Percentiles rank a stretch among this genome's conserved stretches.
Conservation (phyloP, 768 basidiomycete genomes). For the Hygrophorus pudorinus region DNA sequence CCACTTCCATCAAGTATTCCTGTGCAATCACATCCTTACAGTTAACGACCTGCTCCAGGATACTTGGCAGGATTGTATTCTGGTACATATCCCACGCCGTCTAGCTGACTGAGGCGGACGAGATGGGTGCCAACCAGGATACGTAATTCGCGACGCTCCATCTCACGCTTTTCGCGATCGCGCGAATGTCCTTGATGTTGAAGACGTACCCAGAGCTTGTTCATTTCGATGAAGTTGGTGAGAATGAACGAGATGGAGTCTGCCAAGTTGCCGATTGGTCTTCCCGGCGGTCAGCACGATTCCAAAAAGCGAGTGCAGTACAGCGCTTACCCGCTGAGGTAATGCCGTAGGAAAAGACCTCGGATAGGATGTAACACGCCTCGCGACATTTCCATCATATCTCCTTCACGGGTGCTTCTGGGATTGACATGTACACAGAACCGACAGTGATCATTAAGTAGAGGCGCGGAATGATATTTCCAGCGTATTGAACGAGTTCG, state of each 20-base stretch:
- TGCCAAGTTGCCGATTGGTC: conserved; percentile 81
- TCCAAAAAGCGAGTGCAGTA: too few relatives aligned
- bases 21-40: conserved; percentile 99
- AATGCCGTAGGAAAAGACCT: conserved; percentile 91
- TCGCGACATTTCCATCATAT: conserved; percentile 99
- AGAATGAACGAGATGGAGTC: conserved; percentile 95
- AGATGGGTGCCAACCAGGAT: conserved; percentile 98
- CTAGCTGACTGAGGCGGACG: conserved; percentile 88
- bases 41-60: conserved; percentile 94
- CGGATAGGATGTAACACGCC: conserved; percentile 97
- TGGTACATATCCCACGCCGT: conserved; percentile 95
- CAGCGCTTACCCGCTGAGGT: conserved; percentile 91
- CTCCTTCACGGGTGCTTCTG: conserved; percentile 97
- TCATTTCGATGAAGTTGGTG: conserved; percentile 99
- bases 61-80: conserved; percentile 75
- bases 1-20: conserved; percentile 99
- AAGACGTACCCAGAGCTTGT: conserved; percentile 98
- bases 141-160: conserved; percentile 90
- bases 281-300: too few relatives aligned
- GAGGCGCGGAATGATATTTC: conserved; percentile 87
- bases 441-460: conserved; percentile 99
- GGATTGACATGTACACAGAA: conserved; percentile 97
- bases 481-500: conserved; percentile 98
- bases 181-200: conserved; percentile 97
- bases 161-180: conserved; percentile 94